phyloP scores from a whole-genome alignment of 2,329 filamentous ascomycete species.

The Exophiala xenobiotica region DNA sequence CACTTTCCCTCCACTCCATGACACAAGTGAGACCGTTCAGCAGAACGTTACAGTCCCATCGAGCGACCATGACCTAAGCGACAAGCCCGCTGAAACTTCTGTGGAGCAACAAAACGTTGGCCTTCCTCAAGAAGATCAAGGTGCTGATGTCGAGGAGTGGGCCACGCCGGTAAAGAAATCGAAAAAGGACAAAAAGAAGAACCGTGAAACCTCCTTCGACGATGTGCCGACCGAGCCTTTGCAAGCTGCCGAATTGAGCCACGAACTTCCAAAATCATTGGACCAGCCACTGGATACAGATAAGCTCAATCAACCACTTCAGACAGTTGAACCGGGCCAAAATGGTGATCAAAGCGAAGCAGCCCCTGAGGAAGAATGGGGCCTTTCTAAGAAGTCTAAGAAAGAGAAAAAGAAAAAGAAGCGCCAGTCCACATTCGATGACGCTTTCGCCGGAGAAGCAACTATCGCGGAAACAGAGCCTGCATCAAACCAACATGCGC shows the following conservation, averaged over 20 bases:
- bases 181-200: slow-evolving; percentile 26
- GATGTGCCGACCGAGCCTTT: background rate
- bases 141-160: slow-evolving; percentile 7
- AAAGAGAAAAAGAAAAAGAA: slow-evolving; percentile 29
- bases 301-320: no score
- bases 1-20: no score
- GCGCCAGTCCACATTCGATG: slow-evolving; percentile 14
- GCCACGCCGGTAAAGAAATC: slow-evolving; percentile 35
- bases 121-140: no score
- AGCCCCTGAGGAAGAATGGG: background rate
- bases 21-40: no score
- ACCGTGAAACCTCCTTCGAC: slow-evolving; percentile 8
- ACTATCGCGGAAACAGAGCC: background rate
- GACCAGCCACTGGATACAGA: background rate
- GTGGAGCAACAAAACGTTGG: no score
- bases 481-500: background rate
- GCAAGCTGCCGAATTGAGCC: background rate
- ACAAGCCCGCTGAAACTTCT: background rate
- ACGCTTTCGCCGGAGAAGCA: background rate
- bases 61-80: no score
- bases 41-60: no score
- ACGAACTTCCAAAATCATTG: background rate
- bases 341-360: background rate
- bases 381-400: slow-evolving; percentile 17
- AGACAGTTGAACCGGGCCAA: background rate